Evolutionary conservation across 2,329 filamentous ascomycete species (phyloP), one percentile per base, ranked within the genome.

Genomic region (Colletotrichum sp.): DNA sequence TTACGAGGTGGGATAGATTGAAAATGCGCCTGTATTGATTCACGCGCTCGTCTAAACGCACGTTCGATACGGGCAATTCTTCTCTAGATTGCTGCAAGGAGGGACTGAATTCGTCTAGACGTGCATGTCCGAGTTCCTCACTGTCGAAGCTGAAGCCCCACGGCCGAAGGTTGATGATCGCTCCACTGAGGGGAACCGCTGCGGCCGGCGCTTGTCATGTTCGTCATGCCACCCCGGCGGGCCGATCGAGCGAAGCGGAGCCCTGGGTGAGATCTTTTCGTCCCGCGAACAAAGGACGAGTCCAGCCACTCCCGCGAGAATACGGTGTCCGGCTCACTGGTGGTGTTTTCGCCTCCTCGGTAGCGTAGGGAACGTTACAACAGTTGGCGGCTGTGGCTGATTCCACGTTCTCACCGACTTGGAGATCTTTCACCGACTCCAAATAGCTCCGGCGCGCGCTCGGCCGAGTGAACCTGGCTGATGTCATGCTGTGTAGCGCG

Each of bases 341-440:
- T 12, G 2, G 7, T 49, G 9, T 21, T 52, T 49, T n/a, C 18
- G 60, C 18, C 68, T 44, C 52, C 5, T 32, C 1, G 18, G 16
- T 34, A 34, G 59, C 59, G n/a, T 52, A 71, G 52, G 72, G 10
- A 76, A 73, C 73, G 73, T 73, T 73, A 60, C 73, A 73, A 16
- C 34, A 16, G 9, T 32, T 44, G 62, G 44, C n/a, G 57, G 73
- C 55, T 44, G 73, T 76, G 70, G 32, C 64, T 55, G 9, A 52
- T 52, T 52, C 44, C n/a, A 52, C 44, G 44, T 52, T 52, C 44
- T 49, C 44, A 52, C 44, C 44, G 44, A 52, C 44, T 52, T 13
- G 44, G 44, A 24, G 10, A 52, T 30, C 30, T 24, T 26, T 73
- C 64, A 73, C 73, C 59, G 70, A 69, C 70, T 76, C 64, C 21